Conservation (phyloP, 192 early-diverging fungal species). For the Radiomyces spectabilis region DNA sequence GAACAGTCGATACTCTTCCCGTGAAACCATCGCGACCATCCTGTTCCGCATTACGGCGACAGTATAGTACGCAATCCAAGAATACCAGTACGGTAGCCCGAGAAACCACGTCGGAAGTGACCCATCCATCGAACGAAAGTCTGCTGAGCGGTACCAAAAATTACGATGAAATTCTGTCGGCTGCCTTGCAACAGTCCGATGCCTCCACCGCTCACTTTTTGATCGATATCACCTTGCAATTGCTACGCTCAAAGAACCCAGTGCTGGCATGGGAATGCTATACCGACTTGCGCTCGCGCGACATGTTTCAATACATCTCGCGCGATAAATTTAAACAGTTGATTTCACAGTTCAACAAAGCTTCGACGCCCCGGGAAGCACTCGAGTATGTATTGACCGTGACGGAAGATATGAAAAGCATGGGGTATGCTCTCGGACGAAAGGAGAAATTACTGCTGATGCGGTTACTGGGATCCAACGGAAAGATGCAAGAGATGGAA, state of each 20-base stretch:
- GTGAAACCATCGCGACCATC: too few species aligned
- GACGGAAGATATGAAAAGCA: constrained; percentile 23
- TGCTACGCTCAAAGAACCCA: constrained; percentile 5
- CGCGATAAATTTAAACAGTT: constrained; percentile 16
- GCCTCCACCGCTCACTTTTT: constrained; percentile 14
- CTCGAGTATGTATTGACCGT: constrained; percentile 19
- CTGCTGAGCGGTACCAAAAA: too few species aligned
- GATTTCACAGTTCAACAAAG: constrained; percentile 13
- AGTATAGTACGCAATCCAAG: background rate
- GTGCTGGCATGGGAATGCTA: constrained; percentile 28
- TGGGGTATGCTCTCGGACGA: constrained; percentile 14
- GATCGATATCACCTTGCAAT: constrained; percentile 8
- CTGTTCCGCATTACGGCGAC: too few species aligned
- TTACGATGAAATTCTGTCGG: constrained; percentile 5
- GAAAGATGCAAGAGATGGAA: constrained; percentile 22
- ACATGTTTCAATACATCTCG: constrained; percentile 17
- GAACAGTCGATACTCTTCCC: background rate
- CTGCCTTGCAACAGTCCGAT: constrained; percentile 23
- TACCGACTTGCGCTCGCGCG: constrained; percentile 11
- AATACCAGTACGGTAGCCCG: background rate
- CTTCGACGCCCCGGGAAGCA: background rate
- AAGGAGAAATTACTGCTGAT: constrained; percentile 24
- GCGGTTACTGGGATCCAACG: constrained; percentile 19
- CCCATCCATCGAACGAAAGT: background rate
- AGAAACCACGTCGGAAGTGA: background rate